phyloP scores from a whole-genome alignment of 139 green algal species.

The Chlorella sorokiniana region DNA sequence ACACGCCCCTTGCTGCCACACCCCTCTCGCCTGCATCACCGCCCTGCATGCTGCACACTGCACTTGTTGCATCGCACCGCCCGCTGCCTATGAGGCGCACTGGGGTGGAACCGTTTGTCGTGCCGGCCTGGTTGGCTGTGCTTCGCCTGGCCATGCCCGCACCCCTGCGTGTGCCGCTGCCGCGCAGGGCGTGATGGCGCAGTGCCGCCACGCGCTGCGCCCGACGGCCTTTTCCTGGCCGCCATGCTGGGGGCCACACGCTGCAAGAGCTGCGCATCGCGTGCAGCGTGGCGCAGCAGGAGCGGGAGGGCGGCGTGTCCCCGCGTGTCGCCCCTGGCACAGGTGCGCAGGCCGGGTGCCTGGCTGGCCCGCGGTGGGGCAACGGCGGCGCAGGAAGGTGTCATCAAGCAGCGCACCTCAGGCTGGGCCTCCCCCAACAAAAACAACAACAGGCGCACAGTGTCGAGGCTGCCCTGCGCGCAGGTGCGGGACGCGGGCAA shows the following conservation, averaged over 20 bases:
- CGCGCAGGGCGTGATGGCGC: conserved; percentile 65
- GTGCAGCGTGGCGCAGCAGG: conserved; percentile 76
- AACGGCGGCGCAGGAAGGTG: no score
- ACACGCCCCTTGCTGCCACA: neutral
- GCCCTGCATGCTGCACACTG: neutral
- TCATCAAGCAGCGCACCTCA: no score
- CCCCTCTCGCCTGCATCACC: neutral
- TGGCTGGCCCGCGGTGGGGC: no score
- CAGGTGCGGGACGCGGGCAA: conserved; percentile 81
- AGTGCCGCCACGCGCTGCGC: conserved; percentile 67
- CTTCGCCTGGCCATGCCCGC: neutral
- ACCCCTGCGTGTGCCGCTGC: no score
- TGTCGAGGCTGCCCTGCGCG: neutral
- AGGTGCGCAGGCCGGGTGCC: conserved; percentile 46
- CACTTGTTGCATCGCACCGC: neutral
- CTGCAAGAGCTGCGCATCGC: conserved; percentile 82
- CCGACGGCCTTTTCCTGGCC: conserved; percentile 82
- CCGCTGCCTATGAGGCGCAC: no score
- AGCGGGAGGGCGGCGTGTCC: conserved; percentile 81
- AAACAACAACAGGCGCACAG: neutral
- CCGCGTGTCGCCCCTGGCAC: conserved; percentile 74
- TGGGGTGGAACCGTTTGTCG: no score
- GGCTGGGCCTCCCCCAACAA: neutral
- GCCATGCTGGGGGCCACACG: conserved; percentile 81
- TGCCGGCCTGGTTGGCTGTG: no score